A percentile compares a stretch with the other conserved stretches of the same genome.
These are phyloP conservation scores for Phytophthora brassicae DNA, from an alignment of 352 stramenopile genomes.

Conservation along the genomic window DNA sequence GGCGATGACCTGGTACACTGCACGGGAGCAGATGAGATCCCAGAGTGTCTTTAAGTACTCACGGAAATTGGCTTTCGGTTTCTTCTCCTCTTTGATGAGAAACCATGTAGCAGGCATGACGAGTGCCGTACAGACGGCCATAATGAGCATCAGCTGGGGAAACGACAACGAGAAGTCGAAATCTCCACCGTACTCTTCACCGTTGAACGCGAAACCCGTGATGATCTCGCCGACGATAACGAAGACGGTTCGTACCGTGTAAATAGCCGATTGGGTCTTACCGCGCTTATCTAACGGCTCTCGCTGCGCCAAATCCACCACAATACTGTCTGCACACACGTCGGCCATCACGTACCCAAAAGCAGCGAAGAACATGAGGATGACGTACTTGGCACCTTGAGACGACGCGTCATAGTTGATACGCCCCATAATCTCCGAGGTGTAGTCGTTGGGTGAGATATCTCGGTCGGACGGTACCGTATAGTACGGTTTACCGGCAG, in stretches of 20 bases:
- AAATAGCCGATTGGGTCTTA: conserved; percentile 58
- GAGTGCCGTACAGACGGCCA: conserved; percentile 34
- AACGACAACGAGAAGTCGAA: conserved; percentile 58
- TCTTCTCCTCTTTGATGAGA: conserved; percentile 57
- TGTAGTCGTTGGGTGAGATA: conserved; percentile 28
- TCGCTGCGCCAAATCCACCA: conserved; percentile 61
- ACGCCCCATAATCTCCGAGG: conserved; percentile 22
- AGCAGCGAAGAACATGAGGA: conserved; percentile 57
- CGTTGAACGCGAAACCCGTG: conserved; percentile 55
- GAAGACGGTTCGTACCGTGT: conserved; percentile 47
- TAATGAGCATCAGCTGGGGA: conserved; percentile 46
- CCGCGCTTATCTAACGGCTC: conserved; percentile 52
- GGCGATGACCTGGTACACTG: conserved; percentile 31
- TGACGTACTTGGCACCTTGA: conserved; percentile 44
- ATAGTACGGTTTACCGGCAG: conserved; percentile 60
- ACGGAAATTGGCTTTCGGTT: conserved; percentile 24
- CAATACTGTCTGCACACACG: conserved; percentile 49
- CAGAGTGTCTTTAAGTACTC: conserved; percentile 46
- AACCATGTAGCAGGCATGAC: conserved; percentile 52
- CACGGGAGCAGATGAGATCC: conserved; percentile 28
- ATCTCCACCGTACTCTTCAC: conserved; percentile 30
- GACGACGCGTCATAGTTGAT: conserved; percentile 43
- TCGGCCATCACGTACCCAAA: conserved; percentile 38
- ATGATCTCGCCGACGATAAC: conserved; percentile 44
- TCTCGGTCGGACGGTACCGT: conserved; percentile 29